Percentiles rank a stretch among this genome's conserved stretches.
These are phyloP conservation scores for Ensete glaucum DNA, from an alignment of 176 grass and related monocot species.

Conservation along the genomic window DNA sequence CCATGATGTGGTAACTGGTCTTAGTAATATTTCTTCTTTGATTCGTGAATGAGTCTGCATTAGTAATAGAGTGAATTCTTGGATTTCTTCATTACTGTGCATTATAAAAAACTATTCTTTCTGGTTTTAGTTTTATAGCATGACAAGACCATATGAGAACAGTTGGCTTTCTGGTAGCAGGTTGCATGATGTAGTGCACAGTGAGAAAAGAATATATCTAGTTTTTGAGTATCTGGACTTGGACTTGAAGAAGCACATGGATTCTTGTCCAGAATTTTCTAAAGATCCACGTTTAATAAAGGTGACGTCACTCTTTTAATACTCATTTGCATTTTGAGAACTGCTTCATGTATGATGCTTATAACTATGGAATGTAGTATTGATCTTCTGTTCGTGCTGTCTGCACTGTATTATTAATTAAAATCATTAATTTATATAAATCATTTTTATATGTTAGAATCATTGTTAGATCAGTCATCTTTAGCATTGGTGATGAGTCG, in stretches of 20 bases:
- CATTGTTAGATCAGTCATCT: too few species aligned
- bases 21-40: neutral
- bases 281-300: constrained; percentile 63
- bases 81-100: neutral
- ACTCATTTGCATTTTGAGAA: neutral
- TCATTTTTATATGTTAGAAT: too few species aligned
- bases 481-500: too few species aligned
- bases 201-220: constrained; percentile 66
- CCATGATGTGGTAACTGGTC: neutral
- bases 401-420: too few species aligned
- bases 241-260: constrained; percentile 98
- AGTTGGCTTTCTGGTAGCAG: constrained; percentile 22
- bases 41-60: neutral
- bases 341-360: neutral
- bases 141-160: neutral
- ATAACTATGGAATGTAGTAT: too few species aligned
- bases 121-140: neutral
- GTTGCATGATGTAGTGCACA: constrained; percentile 85
- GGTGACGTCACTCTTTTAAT: constrained; percentile 19
- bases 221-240: constrained; percentile 96
- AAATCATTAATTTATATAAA: too few species aligned
- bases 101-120: neutral
- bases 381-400: too few species aligned
- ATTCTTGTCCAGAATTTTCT: constrained; percentile 63
- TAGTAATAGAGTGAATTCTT: neutral